Evolutionary conservation across 1,139 yeast genomes (phyloP).

Genomic region (Scheffersomyces titani): DNA sequence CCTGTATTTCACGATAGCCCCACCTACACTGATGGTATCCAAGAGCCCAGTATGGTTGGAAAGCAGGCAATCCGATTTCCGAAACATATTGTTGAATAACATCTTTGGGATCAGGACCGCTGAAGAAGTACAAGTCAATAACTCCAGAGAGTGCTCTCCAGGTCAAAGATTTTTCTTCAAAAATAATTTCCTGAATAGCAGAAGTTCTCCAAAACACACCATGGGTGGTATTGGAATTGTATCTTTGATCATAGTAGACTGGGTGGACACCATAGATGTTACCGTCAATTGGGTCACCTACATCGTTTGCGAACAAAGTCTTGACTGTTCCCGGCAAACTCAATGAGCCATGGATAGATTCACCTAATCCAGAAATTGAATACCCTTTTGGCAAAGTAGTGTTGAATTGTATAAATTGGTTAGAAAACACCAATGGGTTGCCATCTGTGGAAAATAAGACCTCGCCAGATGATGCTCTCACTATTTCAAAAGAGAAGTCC

Average conservation of each 20-base stretch:
- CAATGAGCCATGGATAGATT: slow-evolving; percentile 28
- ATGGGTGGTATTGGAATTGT: slow-evolving; percentile 19
- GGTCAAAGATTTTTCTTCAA: slow-evolving; percentile 21
- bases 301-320: slow-evolving; percentile 24
- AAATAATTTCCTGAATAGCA: slow-evolving; percentile 21
- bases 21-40: slow-evolving; percentile 47
- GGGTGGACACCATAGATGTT: slow-evolving; percentile 27
- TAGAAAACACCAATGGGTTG: slow-evolving; percentile 30
- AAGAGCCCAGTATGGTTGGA: slow-evolving; percentile 26
- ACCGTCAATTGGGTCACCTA: slow-evolving; percentile 23
- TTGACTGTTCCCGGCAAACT: slow-evolving; percentile 28
- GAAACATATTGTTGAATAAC: slow-evolving; percentile 27
- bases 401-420: slow-evolving; percentile 31
- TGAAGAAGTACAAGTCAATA: slow-evolving; percentile 31
- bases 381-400: slow-evolving; percentile 27
- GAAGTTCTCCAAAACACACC: slow-evolving; percentile 26
- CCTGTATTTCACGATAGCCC: slow-evolving; percentile 20
- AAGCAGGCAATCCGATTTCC: slow-evolving; percentile 21
- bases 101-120: slow-evolving; percentile 31
- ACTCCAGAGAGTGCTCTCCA: slow-evolving; percentile 31
- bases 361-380: slow-evolving; percentile 31
- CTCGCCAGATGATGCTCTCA: slow-evolving; percentile 24
- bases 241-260: slow-evolving; percentile 22
- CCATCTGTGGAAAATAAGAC: slow-evolving; percentile 28
- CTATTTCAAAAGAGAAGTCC: slow-evolving; percentile 27